phyloP scores from a whole-genome alignment of 192 early-diverging fungal genomes.

The Nowakowskiella sp. region DNA sequence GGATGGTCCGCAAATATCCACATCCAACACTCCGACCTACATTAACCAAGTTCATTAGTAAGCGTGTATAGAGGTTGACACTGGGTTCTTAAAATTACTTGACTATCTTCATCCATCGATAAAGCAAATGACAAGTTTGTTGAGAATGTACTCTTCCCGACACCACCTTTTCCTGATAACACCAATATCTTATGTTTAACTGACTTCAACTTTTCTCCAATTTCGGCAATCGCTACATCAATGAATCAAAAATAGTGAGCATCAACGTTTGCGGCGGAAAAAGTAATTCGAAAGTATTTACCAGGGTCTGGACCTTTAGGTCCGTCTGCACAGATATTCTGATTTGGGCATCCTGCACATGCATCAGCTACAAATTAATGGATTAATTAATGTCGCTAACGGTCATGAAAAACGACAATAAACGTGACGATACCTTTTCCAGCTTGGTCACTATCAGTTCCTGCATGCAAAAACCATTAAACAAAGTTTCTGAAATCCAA shows the following conservation, averaged over 20 bases:
- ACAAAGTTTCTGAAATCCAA: too few relatives aligned
- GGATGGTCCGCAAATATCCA: constrained; percentile 96
- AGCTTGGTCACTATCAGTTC: constrained; percentile 37
- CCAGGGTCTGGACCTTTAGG: constrained; percentile 42
- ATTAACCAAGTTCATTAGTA: constrained; percentile 3
- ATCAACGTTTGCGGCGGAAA: neutral
- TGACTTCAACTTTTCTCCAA: constrained; percentile 26
- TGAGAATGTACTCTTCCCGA: constrained; percentile 93
- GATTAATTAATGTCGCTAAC: neutral
- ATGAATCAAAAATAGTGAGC: neutral
- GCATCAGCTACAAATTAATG: constrained; percentile 13
- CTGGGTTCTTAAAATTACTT: constrained; percentile 10
- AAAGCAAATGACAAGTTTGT: constrained; percentile 58
- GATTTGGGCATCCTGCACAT: constrained; percentile 50
- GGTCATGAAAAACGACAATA: neutral
- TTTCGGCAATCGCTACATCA: constrained; percentile 29
- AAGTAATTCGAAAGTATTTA: constrained; percentile 6
- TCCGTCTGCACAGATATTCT: constrained; percentile 31
- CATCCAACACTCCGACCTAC: constrained; percentile 84
- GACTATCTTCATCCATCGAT: constrained; percentile 25
- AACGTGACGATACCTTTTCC: constrained; percentile 27
- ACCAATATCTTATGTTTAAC: constrained; percentile 88
- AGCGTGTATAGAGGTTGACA: constrained; percentile 1
- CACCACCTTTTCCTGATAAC: constrained; percentile 94
- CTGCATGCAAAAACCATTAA: too few relatives aligned